Conservation (phyloP, 2,329 filamentous ascomycete species). For the Calonectria multiphialidica region DNA sequence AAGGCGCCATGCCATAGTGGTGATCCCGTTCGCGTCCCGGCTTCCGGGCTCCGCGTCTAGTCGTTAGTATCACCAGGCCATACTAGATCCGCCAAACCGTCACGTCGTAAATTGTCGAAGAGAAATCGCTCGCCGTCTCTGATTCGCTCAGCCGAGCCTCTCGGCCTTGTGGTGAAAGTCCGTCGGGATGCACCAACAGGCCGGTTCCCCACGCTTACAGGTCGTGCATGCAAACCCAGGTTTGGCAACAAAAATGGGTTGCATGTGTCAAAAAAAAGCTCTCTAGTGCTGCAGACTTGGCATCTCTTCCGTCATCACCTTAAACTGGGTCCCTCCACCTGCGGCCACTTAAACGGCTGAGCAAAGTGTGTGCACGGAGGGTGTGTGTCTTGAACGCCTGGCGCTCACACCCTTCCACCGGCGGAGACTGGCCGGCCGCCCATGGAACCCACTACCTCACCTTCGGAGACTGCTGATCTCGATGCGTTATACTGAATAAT, state of each 20-base stretch:
- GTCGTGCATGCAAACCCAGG: background rate
- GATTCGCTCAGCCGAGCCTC: constrained; percentile 9
- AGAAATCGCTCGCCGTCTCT: background rate
- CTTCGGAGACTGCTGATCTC: constrained; percentile 9
- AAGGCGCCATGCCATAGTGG: background rate
- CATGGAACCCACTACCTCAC: constrained; percentile 18
- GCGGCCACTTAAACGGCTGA: constrained; percentile 4
- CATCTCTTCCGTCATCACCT: constrained; percentile 14
- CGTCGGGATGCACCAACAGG: constrained; percentile 14
- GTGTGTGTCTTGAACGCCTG: background rate
- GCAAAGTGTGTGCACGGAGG: background rate
- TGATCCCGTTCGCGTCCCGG: constrained; percentile 29
- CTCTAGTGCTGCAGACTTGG: constrained; percentile 2
- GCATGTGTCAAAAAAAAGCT: background rate
- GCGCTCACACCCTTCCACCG: constrained; percentile 25
- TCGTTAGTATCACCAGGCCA: background rate
- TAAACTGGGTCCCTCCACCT: background rate
- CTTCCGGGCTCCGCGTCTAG: constrained; percentile 34
- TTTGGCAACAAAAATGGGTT: background rate
- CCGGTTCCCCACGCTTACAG: constrained; percentile 18
- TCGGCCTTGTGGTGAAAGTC: constrained; percentile 20
- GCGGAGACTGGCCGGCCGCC: constrained; percentile 19
- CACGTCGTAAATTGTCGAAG: constrained; percentile 4
- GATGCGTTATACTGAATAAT: background rate
- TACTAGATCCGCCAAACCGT: constrained; percentile 32